Conservation (phyloP, 2,329 filamentous ascomycete species). For the Mycocentrospora acerina region DNA sequence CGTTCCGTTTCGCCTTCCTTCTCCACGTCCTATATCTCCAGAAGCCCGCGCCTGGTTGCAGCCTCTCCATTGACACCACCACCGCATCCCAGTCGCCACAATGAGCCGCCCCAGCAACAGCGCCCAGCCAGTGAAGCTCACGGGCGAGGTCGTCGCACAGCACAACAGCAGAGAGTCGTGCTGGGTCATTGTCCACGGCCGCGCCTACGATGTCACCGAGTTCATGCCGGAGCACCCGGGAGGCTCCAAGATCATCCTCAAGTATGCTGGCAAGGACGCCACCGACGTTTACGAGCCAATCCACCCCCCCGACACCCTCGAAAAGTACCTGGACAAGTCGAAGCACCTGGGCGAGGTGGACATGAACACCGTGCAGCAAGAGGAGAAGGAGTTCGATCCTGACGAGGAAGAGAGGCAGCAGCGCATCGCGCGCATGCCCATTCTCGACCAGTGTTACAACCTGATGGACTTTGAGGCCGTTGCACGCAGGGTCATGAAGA, state of each 20-base stretch:
- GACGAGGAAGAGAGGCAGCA: conserved; percentile 74
- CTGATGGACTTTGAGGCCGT: conserved; percentile 86
- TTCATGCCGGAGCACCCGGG: conserved; percentile 67
- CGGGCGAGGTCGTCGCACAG: conserved; percentile 57
- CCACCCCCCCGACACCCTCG: conserved; percentile 52
- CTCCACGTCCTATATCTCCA: conserved; percentile 7
- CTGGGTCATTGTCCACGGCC: conserved; percentile 69
- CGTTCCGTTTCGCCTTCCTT: too few species aligned
- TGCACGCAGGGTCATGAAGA: conserved; percentile 89
- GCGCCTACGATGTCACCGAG: conserved; percentile 67
- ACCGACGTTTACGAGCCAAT: conserved; percentile 55
- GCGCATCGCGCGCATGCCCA: conserved; percentile 53
- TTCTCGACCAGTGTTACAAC: conserved; percentile 50
- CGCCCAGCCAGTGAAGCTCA: conserved; percentile 47
- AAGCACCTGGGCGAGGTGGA: conserved; percentile 44
- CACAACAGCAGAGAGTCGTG: conserved; percentile 80
- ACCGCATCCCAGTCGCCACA: conserved; percentile 18
- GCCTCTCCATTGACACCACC: conserved; percentile 4
- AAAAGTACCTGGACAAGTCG: conserved; percentile 46
- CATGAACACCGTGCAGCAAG: conserved; percentile 38
- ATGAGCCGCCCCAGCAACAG: conserved; percentile 49
- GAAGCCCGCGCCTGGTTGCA: background rate
- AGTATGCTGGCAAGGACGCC: conserved; percentile 61
- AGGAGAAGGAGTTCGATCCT: conserved; percentile 48
- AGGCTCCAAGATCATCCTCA: conserved; percentile 85